These are phyloP conservation scores for Chimonanthus praecox DNA, from an alignment of 164 flowering plant species.

Conservation along the genomic window DNA sequence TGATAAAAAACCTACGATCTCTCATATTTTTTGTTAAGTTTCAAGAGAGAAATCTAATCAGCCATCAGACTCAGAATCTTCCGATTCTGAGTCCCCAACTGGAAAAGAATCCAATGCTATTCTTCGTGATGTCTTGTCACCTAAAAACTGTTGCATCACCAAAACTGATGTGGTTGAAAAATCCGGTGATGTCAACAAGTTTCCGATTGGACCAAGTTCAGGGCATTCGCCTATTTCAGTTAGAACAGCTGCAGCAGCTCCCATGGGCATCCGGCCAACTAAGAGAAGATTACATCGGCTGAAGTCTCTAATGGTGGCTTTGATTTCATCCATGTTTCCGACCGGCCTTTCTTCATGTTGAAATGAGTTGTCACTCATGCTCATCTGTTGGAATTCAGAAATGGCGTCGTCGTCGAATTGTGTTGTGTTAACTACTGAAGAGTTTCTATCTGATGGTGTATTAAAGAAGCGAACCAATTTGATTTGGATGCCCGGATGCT, in stretches of 20 bases:
- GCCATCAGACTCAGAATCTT: not conserved
- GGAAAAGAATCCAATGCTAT: not conserved
- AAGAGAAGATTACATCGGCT: slow-evolving; percentile 37
- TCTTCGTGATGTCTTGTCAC: not conserved
- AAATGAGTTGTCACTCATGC: not conserved
- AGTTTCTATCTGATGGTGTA: slow-evolving; percentile 1
- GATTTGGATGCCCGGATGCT: slow-evolving; percentile 45
- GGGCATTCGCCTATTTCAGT: slow-evolving; percentile 37
- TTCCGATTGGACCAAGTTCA: slow-evolving; percentile 70
- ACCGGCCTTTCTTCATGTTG: slow-evolving; percentile 24
- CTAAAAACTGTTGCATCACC: slow-evolving; percentile 48
- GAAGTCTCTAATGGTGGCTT: slow-evolving; percentile 15
- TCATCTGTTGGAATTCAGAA: not conserved
- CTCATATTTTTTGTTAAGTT: too few species aligned
- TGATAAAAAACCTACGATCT: too few species aligned
- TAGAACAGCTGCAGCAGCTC: slow-evolving; percentile 7
- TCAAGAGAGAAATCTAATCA: not conserved
- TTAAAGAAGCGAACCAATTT: slow-evolving; percentile 20
- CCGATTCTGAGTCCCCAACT: not conserved
- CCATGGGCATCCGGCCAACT: slow-evolving; percentile 42
- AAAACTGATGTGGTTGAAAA: slow-evolving; percentile 60
- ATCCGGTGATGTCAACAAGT: slow-evolving; percentile 37
- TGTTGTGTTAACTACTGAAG: not conserved
- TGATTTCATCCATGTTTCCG: slow-evolving; percentile 16
- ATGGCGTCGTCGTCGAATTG: slow-evolving; percentile 8